Evolutionary conservation across 1,284 basidiomycete genomes (phyloP).

Genomic region (Papiliotrema laurentii): DNA sequence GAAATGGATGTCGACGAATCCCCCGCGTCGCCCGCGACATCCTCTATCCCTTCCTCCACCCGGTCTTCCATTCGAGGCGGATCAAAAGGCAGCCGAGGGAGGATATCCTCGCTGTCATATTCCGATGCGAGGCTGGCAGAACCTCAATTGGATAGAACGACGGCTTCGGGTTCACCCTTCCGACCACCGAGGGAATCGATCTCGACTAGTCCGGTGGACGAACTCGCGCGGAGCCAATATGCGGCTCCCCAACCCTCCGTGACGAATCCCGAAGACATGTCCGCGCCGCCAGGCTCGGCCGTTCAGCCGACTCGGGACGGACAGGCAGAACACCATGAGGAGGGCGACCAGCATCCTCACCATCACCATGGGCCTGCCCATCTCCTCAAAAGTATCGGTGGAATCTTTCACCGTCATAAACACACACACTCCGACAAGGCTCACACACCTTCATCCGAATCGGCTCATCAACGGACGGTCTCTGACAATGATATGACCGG

Average conservation of each 20-base stretch:
- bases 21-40: slow-evolving; percentile 13
- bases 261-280: not conserved
- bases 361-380: slow-evolving; percentile 10
- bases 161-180: slow-evolving; percentile 1
- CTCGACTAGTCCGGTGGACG: not conserved
- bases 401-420: slow-evolving; percentile 21
- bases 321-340: not conserved
- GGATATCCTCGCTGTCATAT: slow-evolving; percentile 3
- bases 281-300: not conserved
- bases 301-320: not conserved
- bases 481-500: not conserved
- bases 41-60: slow-evolving; percentile 21
- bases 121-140: slow-evolving; percentile 10
- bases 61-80: slow-evolving; percentile 13
- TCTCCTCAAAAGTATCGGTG: slow-evolving; percentile 26
- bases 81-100: not conserved
- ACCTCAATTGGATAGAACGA: slow-evolving; percentile 15
- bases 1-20: slow-evolving; percentile 7
- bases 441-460: not conserved
- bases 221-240: not conserved
- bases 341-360: slow-evolving; percentile 2
- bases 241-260: not conserved
- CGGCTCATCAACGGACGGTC: not conserved
- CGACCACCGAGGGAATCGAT: not conserved
- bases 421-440: not conserved